Percentiles rank a stretch among this genome's conserved stretches.
phyloP scores from a whole-genome alignment of 1,284 basidiomycete genomes.

The Meripilus lineatus region DNA sequence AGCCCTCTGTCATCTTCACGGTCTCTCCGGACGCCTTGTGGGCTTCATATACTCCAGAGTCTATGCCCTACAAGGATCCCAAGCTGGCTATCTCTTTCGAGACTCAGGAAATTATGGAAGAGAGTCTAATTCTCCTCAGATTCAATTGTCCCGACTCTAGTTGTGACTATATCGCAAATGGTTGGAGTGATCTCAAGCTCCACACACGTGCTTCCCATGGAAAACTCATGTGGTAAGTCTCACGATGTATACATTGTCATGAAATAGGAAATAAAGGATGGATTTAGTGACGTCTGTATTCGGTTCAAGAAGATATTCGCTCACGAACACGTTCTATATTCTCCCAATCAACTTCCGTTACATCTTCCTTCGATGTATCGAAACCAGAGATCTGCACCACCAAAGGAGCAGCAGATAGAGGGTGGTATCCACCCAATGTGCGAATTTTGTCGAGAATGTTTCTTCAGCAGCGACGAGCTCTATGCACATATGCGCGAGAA shows the following conservation, averaged over 20 bases:
- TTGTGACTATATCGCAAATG: conserved; percentile 81
- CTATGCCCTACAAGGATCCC: conserved; percentile 65
- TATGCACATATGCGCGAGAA: conserved; percentile 90
- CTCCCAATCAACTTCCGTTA: conserved; percentile 58
- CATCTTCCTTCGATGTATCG: conserved; percentile 79
- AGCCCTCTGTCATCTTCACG: conserved; percentile 82
- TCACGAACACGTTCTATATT: conserved; percentile 90
- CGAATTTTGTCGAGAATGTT: conserved; percentile 87
- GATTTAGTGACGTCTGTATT: conserved; percentile 81
- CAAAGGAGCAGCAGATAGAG: conserved; percentile 50
- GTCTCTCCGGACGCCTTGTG: conserved; percentile 61
- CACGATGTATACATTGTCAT: neutral
- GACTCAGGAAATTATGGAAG: conserved; percentile 92
- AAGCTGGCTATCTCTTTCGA: conserved; percentile 86
- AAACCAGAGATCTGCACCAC: conserved; percentile 34
- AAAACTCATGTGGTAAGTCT: conserved; percentile 74
- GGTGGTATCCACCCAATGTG: conserved; percentile 80
- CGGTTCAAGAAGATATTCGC: conserved; percentile 91
- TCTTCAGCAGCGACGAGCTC: conserved; percentile 91
- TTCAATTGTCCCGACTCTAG: conserved; percentile 82
- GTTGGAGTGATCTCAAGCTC: conserved; percentile 86
- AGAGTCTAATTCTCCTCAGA: conserved; percentile 85
- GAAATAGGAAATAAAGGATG: neutral
- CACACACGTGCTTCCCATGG: conserved; percentile 77
- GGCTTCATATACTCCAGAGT: conserved; percentile 53